Conservation (phyloP, 169 alveolate genomes). For the Cryptosporidium sp. region DNA sequence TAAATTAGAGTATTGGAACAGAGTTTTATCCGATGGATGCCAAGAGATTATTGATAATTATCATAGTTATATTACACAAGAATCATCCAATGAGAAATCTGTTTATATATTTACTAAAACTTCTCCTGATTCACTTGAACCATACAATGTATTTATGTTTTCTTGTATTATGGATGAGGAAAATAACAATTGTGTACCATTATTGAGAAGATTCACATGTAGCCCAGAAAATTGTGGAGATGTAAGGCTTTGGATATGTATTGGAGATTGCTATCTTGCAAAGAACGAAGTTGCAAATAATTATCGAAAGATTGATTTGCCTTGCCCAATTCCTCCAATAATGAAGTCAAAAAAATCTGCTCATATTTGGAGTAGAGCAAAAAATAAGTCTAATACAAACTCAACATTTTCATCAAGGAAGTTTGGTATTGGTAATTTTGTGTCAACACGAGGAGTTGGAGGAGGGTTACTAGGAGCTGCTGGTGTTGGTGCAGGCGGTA, state of each 20-base stretch:
- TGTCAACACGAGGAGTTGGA: not conserved
- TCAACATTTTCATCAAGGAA: not conserved
- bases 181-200: conserved; percentile 22
- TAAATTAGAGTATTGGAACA: conserved; percentile 54
- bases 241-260: conserved; percentile 49
- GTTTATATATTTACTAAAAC: conserved; percentile 65
- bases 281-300: conserved; percentile 53
- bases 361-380: conserved; percentile 19
- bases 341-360: conserved; percentile 52
- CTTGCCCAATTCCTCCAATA: conserved; percentile 64
- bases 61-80: conserved; percentile 40
- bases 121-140: conserved; percentile 35
- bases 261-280: conserved; percentile 58
- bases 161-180: conserved; percentile 47
- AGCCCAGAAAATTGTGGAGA: conserved; percentile 23
- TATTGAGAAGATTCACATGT: conserved; percentile 45
- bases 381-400: not conserved
- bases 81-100: conserved; percentile 50
- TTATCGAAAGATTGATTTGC: conserved; percentile 30
- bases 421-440: not conserved
- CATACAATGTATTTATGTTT: conserved; percentile 45
- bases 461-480: conserved; percentile 40
- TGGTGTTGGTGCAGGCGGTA: conserved; percentile 25
- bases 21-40: conserved; percentile 23
- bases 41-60: conserved; percentile 50